A percentile compares a stretch with the other conserved stretches of the same genome.
phyloP scores from a whole-genome alignment of 192 early-diverging fungal species.

The Mortierella claussenii region DNA sequence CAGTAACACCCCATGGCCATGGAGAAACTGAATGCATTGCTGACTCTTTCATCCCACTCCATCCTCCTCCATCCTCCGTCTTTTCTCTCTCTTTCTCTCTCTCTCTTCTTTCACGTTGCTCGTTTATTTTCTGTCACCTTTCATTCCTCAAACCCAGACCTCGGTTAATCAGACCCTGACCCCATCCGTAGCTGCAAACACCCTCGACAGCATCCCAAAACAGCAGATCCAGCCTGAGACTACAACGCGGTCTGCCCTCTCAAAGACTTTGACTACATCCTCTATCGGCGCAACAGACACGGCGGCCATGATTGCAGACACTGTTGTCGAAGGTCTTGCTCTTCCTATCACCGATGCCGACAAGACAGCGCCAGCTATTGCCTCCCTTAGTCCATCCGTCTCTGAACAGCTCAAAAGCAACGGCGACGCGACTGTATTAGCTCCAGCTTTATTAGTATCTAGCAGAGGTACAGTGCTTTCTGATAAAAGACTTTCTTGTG shows the following conservation, averaged over 20 bases:
- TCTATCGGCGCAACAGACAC: neutral
- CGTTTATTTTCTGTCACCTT: neutral
- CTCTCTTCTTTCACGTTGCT: conserved; percentile 3
- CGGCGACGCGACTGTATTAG: neutral
- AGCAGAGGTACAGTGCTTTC: neutral
- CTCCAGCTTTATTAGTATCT: neutral
- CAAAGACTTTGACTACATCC: conserved; percentile 11
- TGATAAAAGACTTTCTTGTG: too few relatives aligned
- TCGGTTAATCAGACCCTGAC: conserved; percentile 22
- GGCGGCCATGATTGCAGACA: conserved; percentile 18
- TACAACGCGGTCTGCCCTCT: conserved; percentile 15
- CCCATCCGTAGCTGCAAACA: conserved; percentile 7
- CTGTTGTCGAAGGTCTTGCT: conserved; percentile 10
- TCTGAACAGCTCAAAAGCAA: neutral
- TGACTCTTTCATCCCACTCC: too few relatives aligned
- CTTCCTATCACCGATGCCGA: neutral
- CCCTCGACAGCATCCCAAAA: neutral
- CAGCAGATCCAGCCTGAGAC: conserved; percentile 10
- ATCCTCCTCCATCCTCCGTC: too few relatives aligned
- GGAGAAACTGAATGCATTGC: too few relatives aligned
- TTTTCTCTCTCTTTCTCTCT: neutral
- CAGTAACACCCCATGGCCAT: too few relatives aligned
- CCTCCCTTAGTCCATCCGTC: conserved; percentile 3
- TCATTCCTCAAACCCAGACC: neutral
- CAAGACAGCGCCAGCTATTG: neutral